phyloP scores from a whole-genome alignment of 805 yeast species.

The Lachancea sp. region DNA sequence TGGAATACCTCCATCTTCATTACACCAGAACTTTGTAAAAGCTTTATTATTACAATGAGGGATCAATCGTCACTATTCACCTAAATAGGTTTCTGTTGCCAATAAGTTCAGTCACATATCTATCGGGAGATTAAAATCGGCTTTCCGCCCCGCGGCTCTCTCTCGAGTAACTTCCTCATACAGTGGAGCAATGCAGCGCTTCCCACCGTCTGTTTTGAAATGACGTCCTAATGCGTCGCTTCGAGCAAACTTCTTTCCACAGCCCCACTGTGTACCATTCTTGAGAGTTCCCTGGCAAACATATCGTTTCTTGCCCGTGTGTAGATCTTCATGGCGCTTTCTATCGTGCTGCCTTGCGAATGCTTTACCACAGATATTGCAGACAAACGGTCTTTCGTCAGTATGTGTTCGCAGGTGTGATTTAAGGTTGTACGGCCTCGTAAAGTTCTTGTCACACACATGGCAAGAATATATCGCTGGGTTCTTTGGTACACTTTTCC shows the following conservation, averaged over 20 bases:
- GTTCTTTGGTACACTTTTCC: constrained; percentile 20
- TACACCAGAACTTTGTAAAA: too few species aligned
- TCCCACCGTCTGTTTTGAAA: constrained; percentile 73
- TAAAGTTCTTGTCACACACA: constrained; percentile 78
- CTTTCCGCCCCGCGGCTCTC: constrained; percentile 12
- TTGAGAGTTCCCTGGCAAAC: constrained; percentile 62
- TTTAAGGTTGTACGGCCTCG: constrained; percentile 87
- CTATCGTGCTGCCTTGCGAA: constrained; percentile 77
- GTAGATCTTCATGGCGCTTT: constrained; percentile 70
- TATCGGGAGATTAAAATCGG: constrained; percentile 3
- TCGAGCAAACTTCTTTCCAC: constrained; percentile 73
- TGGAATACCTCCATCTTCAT: too few species aligned
- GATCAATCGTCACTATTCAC: too few species aligned
- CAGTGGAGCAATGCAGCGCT: constrained; percentile 60
- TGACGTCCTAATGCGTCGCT: constrained; percentile 76
- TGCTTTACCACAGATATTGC: constrained; percentile 71
- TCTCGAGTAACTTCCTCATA: constrained; percentile 49
- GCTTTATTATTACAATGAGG: too few species aligned
- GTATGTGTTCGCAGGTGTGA: constrained; percentile 90
- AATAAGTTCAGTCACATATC: not conserved
- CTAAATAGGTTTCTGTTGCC: not conserved
- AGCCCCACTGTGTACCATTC: constrained; percentile 65
- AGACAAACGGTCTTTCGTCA: constrained; percentile 70
- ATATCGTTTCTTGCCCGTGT: constrained; percentile 67
- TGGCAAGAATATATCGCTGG: constrained; percentile 51